Conservation (phyloP, 805 yeast genomes). For the Hanseniaspora occidentalis region DNA sequence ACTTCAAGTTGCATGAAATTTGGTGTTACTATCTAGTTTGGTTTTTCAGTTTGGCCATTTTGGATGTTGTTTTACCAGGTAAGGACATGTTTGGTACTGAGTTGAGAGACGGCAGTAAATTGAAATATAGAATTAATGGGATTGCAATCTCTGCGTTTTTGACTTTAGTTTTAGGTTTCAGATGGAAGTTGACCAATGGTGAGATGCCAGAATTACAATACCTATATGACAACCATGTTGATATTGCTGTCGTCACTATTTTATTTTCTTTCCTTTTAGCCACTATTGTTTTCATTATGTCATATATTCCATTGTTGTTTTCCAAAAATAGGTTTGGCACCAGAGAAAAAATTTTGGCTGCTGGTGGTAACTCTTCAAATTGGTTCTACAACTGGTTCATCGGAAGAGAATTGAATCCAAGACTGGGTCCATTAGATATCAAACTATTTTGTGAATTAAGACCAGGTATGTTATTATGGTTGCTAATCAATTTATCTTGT, state of each 20-base stretch:
- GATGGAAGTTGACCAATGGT: constrained; percentile 41
- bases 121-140: constrained; percentile 78
- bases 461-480: constrained; percentile 88
- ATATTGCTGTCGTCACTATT: constrained; percentile 50
- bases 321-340: constrained; percentile 39
- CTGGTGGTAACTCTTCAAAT: constrained; percentile 77
- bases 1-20: constrained; percentile 32
- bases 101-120: constrained; percentile 62
- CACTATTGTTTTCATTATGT: constrained; percentile 47
- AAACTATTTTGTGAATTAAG: constrained; percentile 87
- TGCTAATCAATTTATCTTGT: constrained; percentile 63
- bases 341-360: constrained; percentile 60
- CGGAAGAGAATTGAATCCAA: constrained; percentile 91
- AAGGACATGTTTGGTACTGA: constrained; percentile 47
- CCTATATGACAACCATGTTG: constrained; percentile 54
- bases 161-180: constrained; percentile 31
- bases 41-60: constrained; percentile 51
- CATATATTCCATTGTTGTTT: constrained; percentile 47
- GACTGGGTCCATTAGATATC: constrained; percentile 75
- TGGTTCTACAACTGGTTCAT: constrained; percentile 85
- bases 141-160: constrained; percentile 35
- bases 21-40: constrained; percentile 61
- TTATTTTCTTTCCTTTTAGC: constrained; percentile 55
- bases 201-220: constrained; percentile 70
- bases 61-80: constrained; percentile 63